A percentile compares a stretch with the other conserved stretches of the same genome.
These are phyloP conservation scores for Cytospora mali DNA, from an alignment of 2,329 filamentous ascomycete species.

Conservation along the genomic window DNA sequence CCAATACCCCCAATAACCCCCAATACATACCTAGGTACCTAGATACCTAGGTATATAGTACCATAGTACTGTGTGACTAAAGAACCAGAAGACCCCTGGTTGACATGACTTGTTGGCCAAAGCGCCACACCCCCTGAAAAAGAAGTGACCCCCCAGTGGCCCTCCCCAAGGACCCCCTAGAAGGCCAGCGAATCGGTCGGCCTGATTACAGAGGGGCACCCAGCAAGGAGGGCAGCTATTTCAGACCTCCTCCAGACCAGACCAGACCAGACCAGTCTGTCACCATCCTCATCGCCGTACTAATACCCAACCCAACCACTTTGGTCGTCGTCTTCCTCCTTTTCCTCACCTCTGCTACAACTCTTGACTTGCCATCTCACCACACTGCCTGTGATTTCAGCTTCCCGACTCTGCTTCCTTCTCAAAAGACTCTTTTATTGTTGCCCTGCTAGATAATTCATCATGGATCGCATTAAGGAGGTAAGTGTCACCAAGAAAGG, in stretches of 20 bases:
- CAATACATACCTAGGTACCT: too few species aligned
- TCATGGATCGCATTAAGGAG: conserved; percentile 90
- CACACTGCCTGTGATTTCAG: conserved; percentile 10
- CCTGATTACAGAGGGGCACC: conserved; percentile 29
- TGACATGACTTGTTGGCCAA: not conserved
- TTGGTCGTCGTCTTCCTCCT: conserved; percentile 17
- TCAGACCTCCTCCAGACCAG: conserved; percentile 26
- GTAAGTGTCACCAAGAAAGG: conserved; percentile 54
- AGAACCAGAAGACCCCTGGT: not conserved
- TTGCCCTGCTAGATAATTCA: conserved; percentile 35
- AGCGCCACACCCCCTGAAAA: conserved; percentile 16
- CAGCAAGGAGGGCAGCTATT: conserved; percentile 23
- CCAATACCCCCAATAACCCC: too few species aligned
- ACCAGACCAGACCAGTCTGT: conserved; percentile 25
- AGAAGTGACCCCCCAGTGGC: not conserved
- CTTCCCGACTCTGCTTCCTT: conserved; percentile 1
- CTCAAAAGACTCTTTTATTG: conserved; percentile 2
- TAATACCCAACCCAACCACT: conserved; percentile 26
- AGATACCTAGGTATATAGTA: too few species aligned
- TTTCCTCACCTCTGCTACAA: conserved; percentile 29
- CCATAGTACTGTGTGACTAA: not conserved
- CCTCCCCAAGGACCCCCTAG: not conserved
- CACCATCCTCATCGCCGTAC: conserved; percentile 25
- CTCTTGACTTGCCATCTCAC: conserved; percentile 29
- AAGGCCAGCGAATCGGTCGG: conserved; percentile 28